These are phyloP conservation scores for Biancaea sappan DNA, from an alignment of 306 rosid genomes.

Conservation along the genomic window DNA sequence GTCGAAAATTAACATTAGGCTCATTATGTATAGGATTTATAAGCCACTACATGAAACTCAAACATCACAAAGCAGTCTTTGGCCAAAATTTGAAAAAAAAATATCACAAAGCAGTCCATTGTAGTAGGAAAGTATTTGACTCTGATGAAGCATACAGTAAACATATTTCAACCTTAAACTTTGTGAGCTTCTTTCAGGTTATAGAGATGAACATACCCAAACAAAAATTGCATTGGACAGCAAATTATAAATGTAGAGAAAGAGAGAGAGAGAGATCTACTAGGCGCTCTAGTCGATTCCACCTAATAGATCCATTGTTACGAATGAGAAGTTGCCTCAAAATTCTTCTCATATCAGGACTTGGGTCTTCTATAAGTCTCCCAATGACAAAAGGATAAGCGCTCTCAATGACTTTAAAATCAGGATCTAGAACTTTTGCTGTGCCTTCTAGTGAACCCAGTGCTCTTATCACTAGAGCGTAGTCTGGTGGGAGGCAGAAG, in stretches of 20 bases:
- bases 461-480: conserved; percentile 94
- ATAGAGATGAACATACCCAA: conserved; percentile 18
- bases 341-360: conserved; percentile 96
- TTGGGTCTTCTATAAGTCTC: conserved; percentile 90
- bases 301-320: conserved; percentile 86
- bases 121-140: conserved; percentile 8
- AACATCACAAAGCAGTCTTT: too few species aligned
- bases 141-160: not conserved
- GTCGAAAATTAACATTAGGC: not conserved
- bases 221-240: conserved; percentile 12
- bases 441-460: conserved; percentile 97
- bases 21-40: not conserved
- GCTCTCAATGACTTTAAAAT: conserved; percentile 87
- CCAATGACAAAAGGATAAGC: conserved; percentile 94
- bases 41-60: not conserved
- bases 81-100: too few species aligned
- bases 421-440: conserved; percentile 92
- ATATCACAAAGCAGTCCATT: not conserved
- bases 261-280: conserved; percentile 45
- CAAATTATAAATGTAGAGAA: conserved; percentile 15
- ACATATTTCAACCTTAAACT: conserved; percentile 3
- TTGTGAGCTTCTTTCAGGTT: conserved; percentile 13
- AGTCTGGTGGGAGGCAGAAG: conserved; percentile 95
- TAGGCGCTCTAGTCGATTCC: conserved; percentile 95
- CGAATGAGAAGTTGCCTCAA: conserved; percentile 86